These are phyloP conservation scores for Lepidium aucheri DNA, from an alignment of 345 rosid species.

Conservation along the genomic window DNA sequence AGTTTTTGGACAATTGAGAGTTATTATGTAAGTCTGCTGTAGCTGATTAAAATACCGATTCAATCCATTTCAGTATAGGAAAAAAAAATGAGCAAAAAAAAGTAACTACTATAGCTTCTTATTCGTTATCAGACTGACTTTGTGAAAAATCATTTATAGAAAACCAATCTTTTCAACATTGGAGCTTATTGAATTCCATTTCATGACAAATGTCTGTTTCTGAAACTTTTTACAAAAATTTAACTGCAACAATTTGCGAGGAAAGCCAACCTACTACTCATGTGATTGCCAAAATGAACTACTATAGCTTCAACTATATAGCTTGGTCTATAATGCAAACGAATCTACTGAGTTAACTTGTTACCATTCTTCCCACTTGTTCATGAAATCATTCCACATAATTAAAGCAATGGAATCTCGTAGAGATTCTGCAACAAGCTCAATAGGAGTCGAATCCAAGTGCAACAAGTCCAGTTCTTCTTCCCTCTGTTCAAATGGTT, in stretches of 20 bases:
- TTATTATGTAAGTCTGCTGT: constrained; percentile 10
- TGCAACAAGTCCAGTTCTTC: constrained; percentile 51
- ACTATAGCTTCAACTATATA: not conserved
- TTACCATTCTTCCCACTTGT: constrained; percentile 65
- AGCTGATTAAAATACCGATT: constrained; percentile 1
- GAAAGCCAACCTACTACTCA: not conserved
- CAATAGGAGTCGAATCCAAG: constrained; percentile 38
- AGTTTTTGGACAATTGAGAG: constrained; percentile 7
- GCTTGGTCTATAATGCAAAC: not conserved
- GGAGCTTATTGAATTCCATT: not conserved
- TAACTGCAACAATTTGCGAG: not conserved
- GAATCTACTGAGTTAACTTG: not conserved
- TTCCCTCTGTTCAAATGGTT: constrained; percentile 32
- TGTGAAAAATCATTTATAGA: not conserved
- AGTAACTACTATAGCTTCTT: not conserved
- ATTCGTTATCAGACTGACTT: not conserved
- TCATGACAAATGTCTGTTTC: not conserved
- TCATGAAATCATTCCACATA: constrained; percentile 76
- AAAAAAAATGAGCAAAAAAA: not conserved
- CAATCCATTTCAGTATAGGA: constrained; percentile 15
- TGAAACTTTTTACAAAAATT: not conserved
- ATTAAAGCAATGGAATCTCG: constrained; percentile 51
- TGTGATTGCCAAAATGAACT: not conserved
- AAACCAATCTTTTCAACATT: not conserved
- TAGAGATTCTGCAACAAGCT: constrained; percentile 37